Evolutionary conservation across 441 rosid genomes (phyloP).

Genomic region (Erysimum cheiri): DNA sequence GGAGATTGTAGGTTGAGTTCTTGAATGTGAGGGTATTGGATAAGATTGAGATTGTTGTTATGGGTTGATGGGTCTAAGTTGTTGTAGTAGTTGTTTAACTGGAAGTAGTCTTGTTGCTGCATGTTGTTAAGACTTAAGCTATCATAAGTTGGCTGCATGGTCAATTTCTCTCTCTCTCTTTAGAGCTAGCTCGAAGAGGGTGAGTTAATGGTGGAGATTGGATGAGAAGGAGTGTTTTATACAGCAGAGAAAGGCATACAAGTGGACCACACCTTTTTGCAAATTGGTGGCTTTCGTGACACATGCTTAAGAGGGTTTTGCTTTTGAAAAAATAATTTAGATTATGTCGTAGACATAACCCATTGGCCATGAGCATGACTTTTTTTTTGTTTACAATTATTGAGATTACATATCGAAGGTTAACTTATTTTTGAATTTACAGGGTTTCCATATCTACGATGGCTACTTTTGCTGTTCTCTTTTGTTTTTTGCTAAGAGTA

Average conservation of each 20-base stretch:
- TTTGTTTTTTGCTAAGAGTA: too few species aligned
- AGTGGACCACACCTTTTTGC: slow-evolving; percentile 54
- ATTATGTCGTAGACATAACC: slow-evolving; percentile 44
- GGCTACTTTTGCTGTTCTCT: neutral
- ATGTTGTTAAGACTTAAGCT: slow-evolving; percentile 51
- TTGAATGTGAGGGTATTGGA: slow-evolving; percentile 54
- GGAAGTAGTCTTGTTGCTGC: slow-evolving; percentile 50
- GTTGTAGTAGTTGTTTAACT: slow-evolving; percentile 47
- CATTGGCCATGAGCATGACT: slow-evolving; percentile 12
- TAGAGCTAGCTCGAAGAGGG: slow-evolving; percentile 34
- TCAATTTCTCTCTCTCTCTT: slow-evolving; percentile 14
- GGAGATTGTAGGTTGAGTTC: slow-evolving; percentile 63
- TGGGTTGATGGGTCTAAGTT: slow-evolving; percentile 42
- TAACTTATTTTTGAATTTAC: neutral
- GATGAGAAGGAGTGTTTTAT: slow-evolving; percentile 49
- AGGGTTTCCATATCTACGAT: neutral
- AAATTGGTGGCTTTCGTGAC: slow-evolving; percentile 49
- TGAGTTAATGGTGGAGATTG: slow-evolving; percentile 48
- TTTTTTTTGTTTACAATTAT: neutral
- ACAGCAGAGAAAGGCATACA: slow-evolving; percentile 58
- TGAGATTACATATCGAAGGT: neutral
- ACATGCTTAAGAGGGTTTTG: slow-evolving; percentile 41
- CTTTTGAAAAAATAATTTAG: slow-evolving; percentile 49
- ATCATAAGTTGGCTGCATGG: slow-evolving; percentile 55
- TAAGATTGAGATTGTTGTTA: slow-evolving; percentile 49